These are phyloP conservation scores for Colletotrichum falcatum DNA, from an alignment of 2,329 filamentous ascomycete genomes.

Conservation along the genomic window DNA sequence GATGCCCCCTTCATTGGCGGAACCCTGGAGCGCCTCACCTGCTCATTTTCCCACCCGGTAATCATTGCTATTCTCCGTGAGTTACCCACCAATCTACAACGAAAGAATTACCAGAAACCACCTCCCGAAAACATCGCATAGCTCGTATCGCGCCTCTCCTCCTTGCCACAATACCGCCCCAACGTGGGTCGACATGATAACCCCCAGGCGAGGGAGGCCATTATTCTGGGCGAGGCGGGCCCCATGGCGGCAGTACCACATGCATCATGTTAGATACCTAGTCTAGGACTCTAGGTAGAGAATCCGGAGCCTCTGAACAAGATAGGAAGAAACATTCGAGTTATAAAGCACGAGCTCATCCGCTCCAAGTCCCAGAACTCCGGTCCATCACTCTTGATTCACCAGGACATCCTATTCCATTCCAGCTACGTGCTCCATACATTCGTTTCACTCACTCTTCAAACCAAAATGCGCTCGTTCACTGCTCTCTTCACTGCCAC, in stretches of 20 bases:
- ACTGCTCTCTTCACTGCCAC: constrained; percentile 36
- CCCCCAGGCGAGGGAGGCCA: constrained; percentile 12
- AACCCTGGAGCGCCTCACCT: constrained; percentile 5
- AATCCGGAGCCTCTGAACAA: background rate
- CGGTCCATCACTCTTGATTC: background rate
- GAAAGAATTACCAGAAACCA: background rate
- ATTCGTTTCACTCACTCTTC: constrained; percentile 1
- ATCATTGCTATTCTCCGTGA: background rate
- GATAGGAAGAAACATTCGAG: background rate
- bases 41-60: constrained; percentile 15
- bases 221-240: background rate
- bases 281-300: background rate
- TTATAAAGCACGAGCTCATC: constrained; percentile 11
- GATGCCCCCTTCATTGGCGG: constrained; percentile 17
- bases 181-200: constrained; percentile 16
- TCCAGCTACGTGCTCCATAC: background rate
- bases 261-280: too few species aligned
- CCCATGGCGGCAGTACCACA: constrained; percentile 7
- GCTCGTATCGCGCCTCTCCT: background rate
- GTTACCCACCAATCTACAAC: background rate
- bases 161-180: background rate
- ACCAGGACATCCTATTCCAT: constrained; percentile 4
- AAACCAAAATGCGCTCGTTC: constrained; percentile 34
- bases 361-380: background rate
- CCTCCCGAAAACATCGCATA: constrained; percentile 11